Evolutionary conservation across 2,329 filamentous ascomycete species (phyloP).

Genomic region (Aspergillus neoniger): DNA sequence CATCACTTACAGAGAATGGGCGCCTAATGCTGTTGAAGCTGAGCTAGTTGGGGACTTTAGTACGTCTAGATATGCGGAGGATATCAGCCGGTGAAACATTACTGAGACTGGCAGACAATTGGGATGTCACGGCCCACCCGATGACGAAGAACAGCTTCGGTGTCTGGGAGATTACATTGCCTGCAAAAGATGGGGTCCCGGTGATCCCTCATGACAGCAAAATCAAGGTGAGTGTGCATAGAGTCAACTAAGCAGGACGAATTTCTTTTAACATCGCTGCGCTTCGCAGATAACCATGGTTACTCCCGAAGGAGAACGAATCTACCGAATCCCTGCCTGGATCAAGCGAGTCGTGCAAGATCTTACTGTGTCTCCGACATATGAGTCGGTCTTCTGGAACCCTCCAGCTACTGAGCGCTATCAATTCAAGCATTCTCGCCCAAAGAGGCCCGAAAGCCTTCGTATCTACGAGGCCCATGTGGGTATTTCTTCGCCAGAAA

Average conservation of each 20-base stretch:
- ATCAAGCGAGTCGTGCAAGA: slow-evolving; percentile 98
- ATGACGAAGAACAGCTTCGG: slow-evolving; percentile 88
- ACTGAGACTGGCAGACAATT: slow-evolving; percentile 65
- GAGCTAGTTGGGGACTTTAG: slow-evolving; percentile 94
- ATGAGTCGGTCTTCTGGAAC: slow-evolving; percentile 97
- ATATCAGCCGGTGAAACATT: slow-evolving; percentile 14
- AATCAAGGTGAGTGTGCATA: slow-evolving; percentile 71
- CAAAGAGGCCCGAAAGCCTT: slow-evolving; percentile 79
- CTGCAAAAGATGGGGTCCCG: slow-evolving; percentile 70
- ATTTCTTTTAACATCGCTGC: background rate
- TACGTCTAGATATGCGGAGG: slow-evolving; percentile 46
- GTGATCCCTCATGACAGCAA: slow-evolving; percentile 92
- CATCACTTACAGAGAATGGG: slow-evolving; percentile 94
- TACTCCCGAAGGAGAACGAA: slow-evolving; percentile 73
- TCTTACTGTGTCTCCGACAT: slow-evolving; percentile 81
- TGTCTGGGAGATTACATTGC: slow-evolving; percentile 80
- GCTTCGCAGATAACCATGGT: slow-evolving; percentile 73
- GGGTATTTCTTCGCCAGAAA: slow-evolving; percentile 90
- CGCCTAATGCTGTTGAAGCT: slow-evolving; percentile 81
- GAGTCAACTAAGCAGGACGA: background rate
- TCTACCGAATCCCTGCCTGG: slow-evolving; percentile 92
- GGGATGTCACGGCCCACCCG: slow-evolving; percentile 78
- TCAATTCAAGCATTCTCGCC: slow-evolving; percentile 77
- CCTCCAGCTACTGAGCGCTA: slow-evolving; percentile 76
- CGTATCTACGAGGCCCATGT: slow-evolving; percentile 99